phyloP scores from a whole-genome alignment of 768 basidiomycete genomes.

The Glaciozyma antarctica region DNA sequence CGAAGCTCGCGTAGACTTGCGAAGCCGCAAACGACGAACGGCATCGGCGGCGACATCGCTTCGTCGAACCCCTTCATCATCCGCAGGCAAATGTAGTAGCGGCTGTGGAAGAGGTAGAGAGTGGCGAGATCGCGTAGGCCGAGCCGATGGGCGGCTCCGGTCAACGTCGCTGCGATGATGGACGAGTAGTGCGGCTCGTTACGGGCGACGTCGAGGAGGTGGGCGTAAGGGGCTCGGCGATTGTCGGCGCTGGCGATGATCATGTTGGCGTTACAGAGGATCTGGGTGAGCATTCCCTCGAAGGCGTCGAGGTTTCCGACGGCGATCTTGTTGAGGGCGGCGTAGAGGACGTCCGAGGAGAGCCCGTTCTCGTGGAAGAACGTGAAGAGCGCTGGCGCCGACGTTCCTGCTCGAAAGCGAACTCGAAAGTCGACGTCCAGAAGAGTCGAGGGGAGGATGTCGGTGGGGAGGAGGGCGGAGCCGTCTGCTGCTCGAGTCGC shows the following conservation, averaged over 20 bases:
- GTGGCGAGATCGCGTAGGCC: constrained; percentile 54
- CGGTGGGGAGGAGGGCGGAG: constrained; percentile 42
- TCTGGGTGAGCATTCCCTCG: constrained; percentile 65
- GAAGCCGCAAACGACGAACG: constrained; percentile 69
- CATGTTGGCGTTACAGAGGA: constrained; percentile 62
- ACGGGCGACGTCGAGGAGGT: constrained; percentile 60
- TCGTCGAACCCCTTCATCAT: not conserved
- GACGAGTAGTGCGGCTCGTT: constrained; percentile 36
- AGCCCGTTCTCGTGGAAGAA: constrained; percentile 15
- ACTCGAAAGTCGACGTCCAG: constrained; percentile 73
- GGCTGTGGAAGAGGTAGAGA: constrained; percentile 69
- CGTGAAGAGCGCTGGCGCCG: constrained; percentile 43
- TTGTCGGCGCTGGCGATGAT: constrained; percentile 68
- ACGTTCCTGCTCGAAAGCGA: constrained; percentile 64
- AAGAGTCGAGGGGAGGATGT: constrained; percentile 47
- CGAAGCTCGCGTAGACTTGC: constrained; percentile 57
- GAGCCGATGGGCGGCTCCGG: constrained; percentile 55
- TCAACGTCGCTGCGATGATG: constrained; percentile 49
- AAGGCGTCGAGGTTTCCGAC: constrained; percentile 53
- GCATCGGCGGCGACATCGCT: constrained; percentile 41
- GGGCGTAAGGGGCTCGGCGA: constrained; percentile 76
- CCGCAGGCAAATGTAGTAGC: constrained; percentile 43
- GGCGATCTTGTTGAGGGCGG: constrained; percentile 45
- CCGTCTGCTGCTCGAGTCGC: constrained; percentile 36
- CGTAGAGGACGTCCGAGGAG: constrained; percentile 42